phyloP scores from a whole-genome alignment of 257 asterid species.

The Solanum chmielewskii region DNA sequence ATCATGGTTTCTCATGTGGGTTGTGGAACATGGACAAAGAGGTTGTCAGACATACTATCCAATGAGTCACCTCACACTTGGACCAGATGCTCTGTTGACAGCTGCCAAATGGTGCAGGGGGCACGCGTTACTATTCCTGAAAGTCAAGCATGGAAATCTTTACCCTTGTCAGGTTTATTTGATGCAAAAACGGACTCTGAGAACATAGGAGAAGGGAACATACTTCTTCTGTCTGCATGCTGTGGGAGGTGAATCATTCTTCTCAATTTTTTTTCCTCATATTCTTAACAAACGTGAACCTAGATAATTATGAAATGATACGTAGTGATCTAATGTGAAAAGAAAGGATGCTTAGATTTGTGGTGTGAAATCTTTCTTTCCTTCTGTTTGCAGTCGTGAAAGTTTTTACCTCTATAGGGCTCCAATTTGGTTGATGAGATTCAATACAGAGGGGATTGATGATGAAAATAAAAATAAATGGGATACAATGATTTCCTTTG shows the following conservation, averaged over 20 bases:
- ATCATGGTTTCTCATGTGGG: slow-evolving; percentile 82
- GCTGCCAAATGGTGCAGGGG: slow-evolving; percentile 28
- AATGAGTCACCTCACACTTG: slow-evolving; percentile 21
- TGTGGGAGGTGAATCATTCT: slow-evolving; percentile 70
- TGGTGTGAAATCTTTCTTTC: background rate
- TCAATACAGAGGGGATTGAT: background rate
- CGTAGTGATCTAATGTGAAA: background rate
- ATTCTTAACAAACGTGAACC: background rate
- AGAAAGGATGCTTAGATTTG: background rate
- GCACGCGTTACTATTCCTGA: slow-evolving; percentile 77
- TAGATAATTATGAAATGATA: background rate
- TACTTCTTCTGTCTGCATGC: slow-evolving; percentile 70
- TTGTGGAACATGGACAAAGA: slow-evolving; percentile 85
- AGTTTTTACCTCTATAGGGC: background rate
- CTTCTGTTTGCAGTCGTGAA: background rate
- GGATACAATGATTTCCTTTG: background rate
- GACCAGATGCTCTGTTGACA: slow-evolving; percentile 74
- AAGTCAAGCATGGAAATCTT: slow-evolving; percentile 82
- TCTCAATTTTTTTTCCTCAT: background rate
- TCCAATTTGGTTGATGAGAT: background rate
- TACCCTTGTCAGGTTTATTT: slow-evolving; percentile 53
- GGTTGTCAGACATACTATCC: slow-evolving; percentile 18
- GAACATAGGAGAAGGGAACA: slow-evolving; percentile 36
- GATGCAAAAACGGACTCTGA: slow-evolving; percentile 36
- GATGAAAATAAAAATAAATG: background rate